Conservation (phyloP, 331 rosid genomes). For the Pyrus hybrid region DNA sequence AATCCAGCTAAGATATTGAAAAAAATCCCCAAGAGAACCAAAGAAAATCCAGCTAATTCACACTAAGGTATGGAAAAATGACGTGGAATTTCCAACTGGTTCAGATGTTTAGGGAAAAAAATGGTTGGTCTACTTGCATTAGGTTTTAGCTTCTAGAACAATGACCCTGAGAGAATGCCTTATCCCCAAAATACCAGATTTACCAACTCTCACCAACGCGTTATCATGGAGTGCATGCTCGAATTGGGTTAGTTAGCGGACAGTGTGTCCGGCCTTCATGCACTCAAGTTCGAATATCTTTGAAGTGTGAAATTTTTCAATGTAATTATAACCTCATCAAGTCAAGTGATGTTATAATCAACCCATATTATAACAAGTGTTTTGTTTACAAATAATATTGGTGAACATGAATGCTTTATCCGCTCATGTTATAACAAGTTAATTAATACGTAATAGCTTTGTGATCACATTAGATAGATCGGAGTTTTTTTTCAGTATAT, state of each 20-base stretch:
- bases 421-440: not conserved
- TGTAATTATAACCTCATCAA: not conserved
- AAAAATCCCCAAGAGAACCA: not conserved
- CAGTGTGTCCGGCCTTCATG: not conserved
- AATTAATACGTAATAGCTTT: no score
- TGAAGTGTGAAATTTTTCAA: no score
- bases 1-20: slow-evolving; percentile 7
- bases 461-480: not conserved
- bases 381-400: no score
- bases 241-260: not conserved
- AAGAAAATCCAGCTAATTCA: slow-evolving; percentile 13
- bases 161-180: not conserved
- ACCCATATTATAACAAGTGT: no score
- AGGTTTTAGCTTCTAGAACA: slow-evolving; percentile 19
- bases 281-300: no score
- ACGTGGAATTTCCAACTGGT: not conserved
- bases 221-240: not conserved
- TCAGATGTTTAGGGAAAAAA: not conserved
- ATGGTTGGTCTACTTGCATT: slow-evolving; percentile 23
- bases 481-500: not conserved
- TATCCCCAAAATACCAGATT: not conserved
- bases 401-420: no score
- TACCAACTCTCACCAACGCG: not conserved
- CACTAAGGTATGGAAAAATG: not conserved
- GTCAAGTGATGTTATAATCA: not conserved